Evolutionary conservation across 352 stramenopile species (phyloP), one percentile per base, ranked within the genome.

Genomic region (Globisporangium nagaii): DNA sequence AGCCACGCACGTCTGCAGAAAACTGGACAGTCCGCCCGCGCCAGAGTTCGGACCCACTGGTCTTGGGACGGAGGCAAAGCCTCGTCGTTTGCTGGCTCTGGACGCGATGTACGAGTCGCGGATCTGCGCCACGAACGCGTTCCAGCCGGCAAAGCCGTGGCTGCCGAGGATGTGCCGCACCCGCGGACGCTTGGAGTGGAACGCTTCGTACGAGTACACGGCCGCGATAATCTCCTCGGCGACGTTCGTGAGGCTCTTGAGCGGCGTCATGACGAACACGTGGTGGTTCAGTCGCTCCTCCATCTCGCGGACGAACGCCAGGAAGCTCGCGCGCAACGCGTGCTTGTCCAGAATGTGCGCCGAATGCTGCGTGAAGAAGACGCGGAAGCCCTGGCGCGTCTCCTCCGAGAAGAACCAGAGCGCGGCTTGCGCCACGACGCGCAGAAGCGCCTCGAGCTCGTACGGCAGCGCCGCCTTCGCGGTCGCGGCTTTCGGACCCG

Each of bases 191-290:
- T 73, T 76, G 11, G 36, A 35, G 22, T 78, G 57, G 47, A 79
- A 87, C 34, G 55, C 62, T 31, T 78, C 59, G 54, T 73, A 53
- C 24, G 71, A 82, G 53, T 89, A 89, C 12, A 89, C 73, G 0
- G 65, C 73, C 7, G 72, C 71, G 48, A 86, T 84, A 27, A 87
- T 75, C 40, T 89, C 70, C 37, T 87, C 79, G 2, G 79, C 73
- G 19, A 74, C 65, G 17, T 79, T 75, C 9, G 59, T 53, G n/a
- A 87, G 53, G 22, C 44, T 79, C 12, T 50, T 36, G 6, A 89
- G 54, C 6, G 59, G 32, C 11, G 73, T 83, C 34, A 49, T 34
- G 1, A 51, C 60, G 34, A 89, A 67, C 25, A 89, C 73, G 52
- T 79, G 42, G 28, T 63, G 50, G 53, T 84, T 67, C 43, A 89